phyloP scores from a whole-genome alignment of 305 asterid genomes.

The Fraxinus velutina region DNA sequence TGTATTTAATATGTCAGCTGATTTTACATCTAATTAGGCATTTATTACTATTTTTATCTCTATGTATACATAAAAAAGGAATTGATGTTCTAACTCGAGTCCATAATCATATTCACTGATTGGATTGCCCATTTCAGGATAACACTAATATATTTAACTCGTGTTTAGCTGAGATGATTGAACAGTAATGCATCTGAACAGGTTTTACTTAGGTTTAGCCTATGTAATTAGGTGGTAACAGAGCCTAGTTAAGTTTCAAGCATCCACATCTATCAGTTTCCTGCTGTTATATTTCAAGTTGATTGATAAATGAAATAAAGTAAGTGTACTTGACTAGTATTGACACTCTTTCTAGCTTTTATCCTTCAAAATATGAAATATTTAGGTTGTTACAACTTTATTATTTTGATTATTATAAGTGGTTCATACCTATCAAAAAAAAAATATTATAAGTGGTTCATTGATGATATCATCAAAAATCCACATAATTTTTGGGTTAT shows the following conservation, averaged over 20 bases:
- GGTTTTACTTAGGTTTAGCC: neutral
- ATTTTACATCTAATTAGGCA: neutral
- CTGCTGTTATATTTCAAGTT: neutral
- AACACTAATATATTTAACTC: neutral
- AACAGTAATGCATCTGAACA: neutral
- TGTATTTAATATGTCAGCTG: neutral
- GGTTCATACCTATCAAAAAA: neutral
- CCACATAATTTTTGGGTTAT: neutral
- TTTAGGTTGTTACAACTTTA: neutral
- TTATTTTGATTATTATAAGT: neutral
- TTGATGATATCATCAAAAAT: neutral
- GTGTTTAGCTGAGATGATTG: neutral
- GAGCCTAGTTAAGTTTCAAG: neutral
- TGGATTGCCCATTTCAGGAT: neutral
- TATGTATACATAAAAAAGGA: constrained; percentile 1
- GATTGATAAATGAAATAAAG: neutral
- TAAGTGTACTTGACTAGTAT: neutral
- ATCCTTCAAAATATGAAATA: neutral
- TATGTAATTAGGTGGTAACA: neutral
- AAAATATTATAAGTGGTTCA: neutral
- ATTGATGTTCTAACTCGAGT: neutral
- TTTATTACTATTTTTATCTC: neutral
- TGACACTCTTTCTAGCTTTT: neutral
- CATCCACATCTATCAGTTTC: neutral
- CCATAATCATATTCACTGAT: neutral